Conservation (phyloP, 2,329 filamentous ascomycete species). For the Fusarium mangiferae region DNA sequence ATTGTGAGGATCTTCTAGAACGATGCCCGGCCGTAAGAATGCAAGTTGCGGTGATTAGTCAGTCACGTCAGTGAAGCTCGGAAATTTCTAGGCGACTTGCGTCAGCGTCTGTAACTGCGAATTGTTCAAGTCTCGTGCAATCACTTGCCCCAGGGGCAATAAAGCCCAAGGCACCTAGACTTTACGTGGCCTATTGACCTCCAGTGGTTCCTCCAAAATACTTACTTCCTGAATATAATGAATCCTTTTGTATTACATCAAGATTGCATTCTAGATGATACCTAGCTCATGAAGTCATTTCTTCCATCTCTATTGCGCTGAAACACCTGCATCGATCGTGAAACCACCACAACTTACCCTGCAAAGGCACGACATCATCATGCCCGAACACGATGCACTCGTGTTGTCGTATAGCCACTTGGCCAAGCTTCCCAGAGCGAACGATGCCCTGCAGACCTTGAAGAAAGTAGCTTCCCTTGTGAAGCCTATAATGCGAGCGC, state of each 20-base stretch:
- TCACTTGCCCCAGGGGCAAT: constrained; percentile 25
- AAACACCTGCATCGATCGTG: constrained; percentile 2
- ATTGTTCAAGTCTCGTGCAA: not conserved
- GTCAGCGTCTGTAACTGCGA: constrained; percentile 19
- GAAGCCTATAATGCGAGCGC: constrained; percentile 93
- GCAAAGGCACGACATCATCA: constrained; percentile 18
- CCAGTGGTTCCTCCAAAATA: not conserved
- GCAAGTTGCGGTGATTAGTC: constrained; percentile 32
- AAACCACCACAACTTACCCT: constrained; percentile 5
- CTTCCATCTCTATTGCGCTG: not conserved
- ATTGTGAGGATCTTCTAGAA: not conserved
- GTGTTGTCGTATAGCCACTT: constrained; percentile 62
- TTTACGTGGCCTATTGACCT: constrained; percentile 37
- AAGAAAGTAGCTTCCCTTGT: constrained; percentile 87
- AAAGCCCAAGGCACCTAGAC: constrained; percentile 36
- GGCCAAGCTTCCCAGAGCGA: constrained; percentile 56
- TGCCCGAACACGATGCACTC: constrained; percentile 53
- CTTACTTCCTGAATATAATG: not conserved
- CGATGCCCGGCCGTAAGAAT: not conserved
- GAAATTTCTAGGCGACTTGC: constrained; percentile 42
- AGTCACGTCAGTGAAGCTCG: constrained; percentile 9
- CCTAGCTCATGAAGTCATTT: constrained; percentile 5
- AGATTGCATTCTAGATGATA: not conserved
- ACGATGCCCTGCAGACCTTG: constrained; percentile 69
- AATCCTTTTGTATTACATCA: not conserved